phyloP scores from a whole-genome alignment of 2,329 filamentous ascomycete species.

The Nemania serpens region DNA sequence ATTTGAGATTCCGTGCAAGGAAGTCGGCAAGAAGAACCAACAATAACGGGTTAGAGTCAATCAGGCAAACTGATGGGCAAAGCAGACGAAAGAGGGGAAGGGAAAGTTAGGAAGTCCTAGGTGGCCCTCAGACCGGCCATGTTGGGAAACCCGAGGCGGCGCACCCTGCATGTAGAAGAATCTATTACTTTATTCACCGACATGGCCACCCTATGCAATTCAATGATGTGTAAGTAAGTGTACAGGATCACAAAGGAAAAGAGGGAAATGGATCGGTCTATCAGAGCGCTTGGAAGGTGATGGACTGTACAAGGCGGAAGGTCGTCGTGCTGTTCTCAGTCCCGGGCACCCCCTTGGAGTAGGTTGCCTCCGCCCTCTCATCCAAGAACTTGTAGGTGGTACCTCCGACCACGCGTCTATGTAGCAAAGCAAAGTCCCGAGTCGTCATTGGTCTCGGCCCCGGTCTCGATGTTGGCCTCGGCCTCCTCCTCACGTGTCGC shows the following conservation, averaged over 20 bases:
- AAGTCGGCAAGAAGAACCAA: background rate
- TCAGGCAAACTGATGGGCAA: conserved; percentile 20
- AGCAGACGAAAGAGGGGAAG: conserved; percentile 5
- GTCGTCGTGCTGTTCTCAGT: conserved; percentile 24
- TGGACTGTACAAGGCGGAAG: conserved; percentile 36
- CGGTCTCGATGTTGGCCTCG: background rate
- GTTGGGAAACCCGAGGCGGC: conserved; percentile 15
- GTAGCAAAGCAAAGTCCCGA: conserved; percentile 16
- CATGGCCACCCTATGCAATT: conserved; percentile 34
- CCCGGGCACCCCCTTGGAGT: conserved; percentile 17
- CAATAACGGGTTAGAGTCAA: conserved; percentile 1
- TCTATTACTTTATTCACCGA: conserved; percentile 31
- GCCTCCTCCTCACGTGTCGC: conserved; percentile 20
- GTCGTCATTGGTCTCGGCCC: conserved; percentile 8
- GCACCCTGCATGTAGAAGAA: conserved; percentile 20
- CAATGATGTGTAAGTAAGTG: conserved; percentile 35
- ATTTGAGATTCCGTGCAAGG: conserved; percentile 3
- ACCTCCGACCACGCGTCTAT: conserved; percentile 4
- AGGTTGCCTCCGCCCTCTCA: conserved; percentile 24
- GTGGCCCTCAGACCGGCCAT: conserved; percentile 8
- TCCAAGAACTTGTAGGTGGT: conserved; percentile 12
- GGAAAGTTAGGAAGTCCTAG: conserved; percentile 17
- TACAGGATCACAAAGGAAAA: conserved; percentile 41
- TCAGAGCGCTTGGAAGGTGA: conserved; percentile 33
- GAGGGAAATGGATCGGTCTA: conserved; percentile 31